Base-by-base conservation (phyloP, 495 filamentous ascomycete genomes). In the Copromyces sp. region DNA sequence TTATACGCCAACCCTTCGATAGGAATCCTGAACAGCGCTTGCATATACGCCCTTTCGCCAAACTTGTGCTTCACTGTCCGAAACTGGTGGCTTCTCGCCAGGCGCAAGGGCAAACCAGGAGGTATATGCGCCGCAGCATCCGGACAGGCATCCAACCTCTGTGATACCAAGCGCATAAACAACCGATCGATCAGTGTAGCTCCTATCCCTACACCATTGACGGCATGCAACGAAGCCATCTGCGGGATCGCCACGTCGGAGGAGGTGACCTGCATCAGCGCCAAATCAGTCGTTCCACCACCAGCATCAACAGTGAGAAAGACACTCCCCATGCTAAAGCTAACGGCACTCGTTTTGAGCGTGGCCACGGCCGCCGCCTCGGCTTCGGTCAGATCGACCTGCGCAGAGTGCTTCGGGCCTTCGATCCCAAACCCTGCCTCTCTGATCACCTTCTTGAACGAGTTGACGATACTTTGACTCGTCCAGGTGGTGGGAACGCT, bases 401-500 rank as follows among this genome's bases (percentile, higher is more conserved):
- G 77, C 2, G 85, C 86, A 6, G 78, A 80, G 77, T 90, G 87
- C 20, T 78, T 78, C 0, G 72, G 69, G 3, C 81, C 81, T 44
- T 84, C 83, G 4, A 74, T 74, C 9, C 85, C 85, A 75, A 87
- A 88, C 3, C 89, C 87, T 4, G 87, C 87, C 5, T 77, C 74
- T 24, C 79, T 69, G 32, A 90, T 83, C 35, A 88, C 82, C 9
- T 70, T 73, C 73, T 84, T 82, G 70, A 88, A 91, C 70, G 84
- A 80, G 75, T 89, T 86, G 61, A 92, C 84, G 70, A 88, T 87
- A 3, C 83, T 81, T 39, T 85, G 81, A 71, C 84, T 86, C 40
- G 85, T 86, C 90, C 90, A 92, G 6, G 89, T 91, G 9, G 89
- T 91, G 11, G 90, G 90, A 4, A 91, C 88, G 72, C 86, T 89